A percentile compares a stretch with the other conserved stretches of the same genome.
Evolutionary conservation across 2,329 filamentous ascomycete species (phyloP).

Genomic region (Thielaviopsis musarum): DNA sequence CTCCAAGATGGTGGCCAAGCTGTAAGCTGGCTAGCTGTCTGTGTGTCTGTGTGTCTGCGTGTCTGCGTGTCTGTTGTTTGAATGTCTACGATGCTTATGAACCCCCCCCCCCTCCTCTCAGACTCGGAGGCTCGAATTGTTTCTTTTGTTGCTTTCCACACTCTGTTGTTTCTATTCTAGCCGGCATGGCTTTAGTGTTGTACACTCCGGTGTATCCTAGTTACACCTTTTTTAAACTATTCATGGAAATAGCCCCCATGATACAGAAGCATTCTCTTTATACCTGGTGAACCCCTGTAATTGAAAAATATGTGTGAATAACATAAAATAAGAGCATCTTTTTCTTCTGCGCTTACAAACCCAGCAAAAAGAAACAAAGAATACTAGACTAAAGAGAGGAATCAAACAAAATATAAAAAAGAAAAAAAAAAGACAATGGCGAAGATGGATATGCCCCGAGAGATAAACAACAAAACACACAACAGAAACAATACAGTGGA

Average conservation of each 20-base stretch:
- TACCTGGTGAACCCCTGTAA: too few species aligned
- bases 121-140: background rate
- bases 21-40: constrained; percentile 31
- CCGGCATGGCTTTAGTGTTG: background rate
- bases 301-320: background rate
- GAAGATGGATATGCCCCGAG: constrained; percentile 1
- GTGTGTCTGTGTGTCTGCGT: background rate
- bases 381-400: background rate
- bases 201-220: background rate
- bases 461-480: background rate
- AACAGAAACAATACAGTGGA: background rate
- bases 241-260: too few species aligned
- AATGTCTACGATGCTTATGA: background rate
- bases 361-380: background rate
- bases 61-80: background rate
- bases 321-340: background rate
- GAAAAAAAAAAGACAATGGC: constrained; percentile 2
- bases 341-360: background rate
- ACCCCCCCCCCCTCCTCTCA: background rate
- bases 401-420: constrained; percentile 2
- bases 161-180: background rate
- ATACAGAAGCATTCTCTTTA: too few species aligned
- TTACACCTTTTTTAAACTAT: too few species aligned
- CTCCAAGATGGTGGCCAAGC: constrained; percentile 44
- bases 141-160: background rate